phyloP scores from a whole-genome alignment of 805 yeast genomes.

The Spathaspora arborariae region DNA sequence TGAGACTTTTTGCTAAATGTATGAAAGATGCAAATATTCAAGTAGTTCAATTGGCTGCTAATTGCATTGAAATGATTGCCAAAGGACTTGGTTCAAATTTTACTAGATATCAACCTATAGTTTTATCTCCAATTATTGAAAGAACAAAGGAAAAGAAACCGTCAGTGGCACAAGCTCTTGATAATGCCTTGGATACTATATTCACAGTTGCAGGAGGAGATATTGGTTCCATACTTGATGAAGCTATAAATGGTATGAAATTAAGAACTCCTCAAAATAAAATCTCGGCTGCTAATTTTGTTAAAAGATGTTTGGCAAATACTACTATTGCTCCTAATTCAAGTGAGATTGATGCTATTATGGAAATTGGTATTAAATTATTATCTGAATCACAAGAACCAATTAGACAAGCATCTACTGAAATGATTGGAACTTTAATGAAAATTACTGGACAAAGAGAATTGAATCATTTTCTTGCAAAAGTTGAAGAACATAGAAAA shows the following conservation, averaged over 20 bases:
- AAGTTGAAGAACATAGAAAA: constrained; percentile 74
- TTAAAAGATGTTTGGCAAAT: constrained; percentile 58
- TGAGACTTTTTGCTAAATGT: constrained; percentile 62
- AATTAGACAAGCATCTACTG: constrained; percentile 73
- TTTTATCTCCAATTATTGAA: constrained; percentile 66
- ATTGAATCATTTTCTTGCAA: constrained; percentile 54
- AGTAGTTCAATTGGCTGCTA: constrained; percentile 78
- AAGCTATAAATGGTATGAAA: constrained; percentile 52
- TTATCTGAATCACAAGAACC: constrained; percentile 82
- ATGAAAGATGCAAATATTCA: constrained; percentile 85
- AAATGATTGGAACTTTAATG: constrained; percentile 75
- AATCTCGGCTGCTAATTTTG: constrained; percentile 62
- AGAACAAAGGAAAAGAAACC: constrained; percentile 86
- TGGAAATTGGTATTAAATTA: constrained; percentile 56
- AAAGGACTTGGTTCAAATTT: constrained; percentile 61
- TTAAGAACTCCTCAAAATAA: constrained; percentile 84
- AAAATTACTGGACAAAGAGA: constrained; percentile 77
- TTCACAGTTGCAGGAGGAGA: constrained; percentile 42
- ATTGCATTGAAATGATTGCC: constrained; percentile 57
- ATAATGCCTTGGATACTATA: constrained; percentile 60
- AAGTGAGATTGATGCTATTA: constrained; percentile 53
- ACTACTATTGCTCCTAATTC: constrained; percentile 47
- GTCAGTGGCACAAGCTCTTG: constrained; percentile 69
- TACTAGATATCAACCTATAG: constrained; percentile 46
- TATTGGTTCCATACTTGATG: constrained; percentile 55